These are phyloP conservation scores for Jackrogersella multiformis DNA, from an alignment of 495 filamentous ascomycete species.

Conservation along the genomic window DNA sequence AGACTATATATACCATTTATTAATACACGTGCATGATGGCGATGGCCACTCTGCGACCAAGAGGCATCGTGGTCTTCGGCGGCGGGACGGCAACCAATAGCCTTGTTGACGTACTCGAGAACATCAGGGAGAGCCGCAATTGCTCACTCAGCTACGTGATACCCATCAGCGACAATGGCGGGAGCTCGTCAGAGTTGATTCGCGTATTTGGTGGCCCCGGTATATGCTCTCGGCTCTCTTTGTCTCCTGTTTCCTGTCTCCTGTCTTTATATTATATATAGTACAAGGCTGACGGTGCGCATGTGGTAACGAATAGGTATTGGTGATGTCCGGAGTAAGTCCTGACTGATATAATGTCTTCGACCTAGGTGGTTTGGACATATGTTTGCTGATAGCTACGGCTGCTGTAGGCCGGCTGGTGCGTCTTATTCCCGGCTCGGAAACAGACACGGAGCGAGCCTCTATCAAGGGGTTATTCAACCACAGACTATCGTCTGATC, in stretches of 20 bases:
- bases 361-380: neutral
- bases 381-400: constrained; percentile 1
- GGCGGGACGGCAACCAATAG: constrained; percentile 93
- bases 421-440: constrained; percentile 78
- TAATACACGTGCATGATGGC: too few species aligned
- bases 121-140: constrained; percentile 72
- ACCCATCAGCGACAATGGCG: constrained; percentile 95
- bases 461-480: constrained; percentile 87
- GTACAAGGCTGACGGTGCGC: neutral
- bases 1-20: neutral
- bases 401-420: constrained; percentile 76
- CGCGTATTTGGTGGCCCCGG: constrained; percentile 88
- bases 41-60: constrained; percentile 36
- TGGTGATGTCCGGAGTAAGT: constrained; percentile 87
- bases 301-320: constrained; percentile 64
- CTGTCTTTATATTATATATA: constrained; percentile 8
- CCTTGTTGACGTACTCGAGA: constrained; percentile 88
- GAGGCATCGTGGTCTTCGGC: constrained; percentile 80
- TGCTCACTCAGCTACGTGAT: constrained; percentile 84
- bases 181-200: constrained; percentile 89
- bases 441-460: constrained; percentile 69
- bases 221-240: constrained; percentile 18
- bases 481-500: constrained; percentile 73
- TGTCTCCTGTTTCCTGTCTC: neutral
- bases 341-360: neutral